These are phyloP conservation scores for Xylaria flabelliformis DNA, from an alignment of 495 filamentous ascomycete species.

Conservation along the genomic window DNA sequence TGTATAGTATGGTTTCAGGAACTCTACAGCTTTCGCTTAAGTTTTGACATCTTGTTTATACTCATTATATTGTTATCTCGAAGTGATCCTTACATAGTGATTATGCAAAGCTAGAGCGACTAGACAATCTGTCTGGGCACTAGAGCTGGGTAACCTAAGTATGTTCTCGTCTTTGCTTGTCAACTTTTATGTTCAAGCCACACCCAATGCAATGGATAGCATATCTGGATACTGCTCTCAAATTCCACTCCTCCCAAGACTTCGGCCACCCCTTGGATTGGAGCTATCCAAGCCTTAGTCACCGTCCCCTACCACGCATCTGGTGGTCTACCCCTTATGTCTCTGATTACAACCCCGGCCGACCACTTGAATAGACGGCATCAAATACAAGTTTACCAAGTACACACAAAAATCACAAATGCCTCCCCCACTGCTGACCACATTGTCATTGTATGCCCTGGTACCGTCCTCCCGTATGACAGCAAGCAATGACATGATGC, in stretches of 20 bases:
- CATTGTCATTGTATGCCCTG: constrained; percentile 1
- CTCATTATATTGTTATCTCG: neutral
- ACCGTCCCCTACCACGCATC: neutral
- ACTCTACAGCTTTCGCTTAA: neutral
- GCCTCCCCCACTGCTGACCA: constrained; percentile 10
- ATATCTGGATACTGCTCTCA: constrained; percentile 12
- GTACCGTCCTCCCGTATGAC: constrained; percentile 2
- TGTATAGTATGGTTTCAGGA: neutral
- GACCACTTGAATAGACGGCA: constrained; percentile 6
- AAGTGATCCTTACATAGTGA: neutral
- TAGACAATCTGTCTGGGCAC: neutral
- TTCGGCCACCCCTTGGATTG: neutral
- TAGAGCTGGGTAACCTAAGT: neutral
- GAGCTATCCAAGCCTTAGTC: neutral
- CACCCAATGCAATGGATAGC: neutral
- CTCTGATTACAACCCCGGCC: constrained; percentile 4
- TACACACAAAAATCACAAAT: constrained; percentile 20
- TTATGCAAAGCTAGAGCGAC: neutral
- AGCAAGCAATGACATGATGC: constrained; percentile 9
- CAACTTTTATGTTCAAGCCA: constrained; percentile 9
- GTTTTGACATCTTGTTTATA: neutral
- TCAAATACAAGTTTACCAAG: constrained; percentile 22
- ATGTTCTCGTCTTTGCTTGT: neutral
- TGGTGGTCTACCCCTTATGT: neutral
- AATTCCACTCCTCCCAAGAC: neutral